These are phyloP conservation scores for Euphorbia tirucalli DNA, from an alignment of 345 rosid species.

Conservation along the genomic window DNA sequence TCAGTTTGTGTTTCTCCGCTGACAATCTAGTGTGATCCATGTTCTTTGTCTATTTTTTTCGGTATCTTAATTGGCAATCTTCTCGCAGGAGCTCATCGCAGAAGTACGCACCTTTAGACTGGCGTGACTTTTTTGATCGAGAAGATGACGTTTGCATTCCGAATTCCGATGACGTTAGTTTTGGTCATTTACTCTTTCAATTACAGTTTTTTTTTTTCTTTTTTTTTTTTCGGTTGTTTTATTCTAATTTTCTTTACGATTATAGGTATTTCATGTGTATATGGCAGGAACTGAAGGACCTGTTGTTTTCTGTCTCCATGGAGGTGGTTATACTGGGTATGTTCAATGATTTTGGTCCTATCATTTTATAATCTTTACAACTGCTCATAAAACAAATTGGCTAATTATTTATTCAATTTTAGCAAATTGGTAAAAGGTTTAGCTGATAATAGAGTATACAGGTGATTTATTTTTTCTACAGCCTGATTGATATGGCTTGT, in stretches of 20 bases:
- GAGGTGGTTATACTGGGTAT: slow-evolving; percentile 95
- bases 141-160: slow-evolving; percentile 73
- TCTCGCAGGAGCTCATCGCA: slow-evolving; percentile 44
- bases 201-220: neutral
- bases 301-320: slow-evolving; percentile 85
- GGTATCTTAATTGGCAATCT: neutral
- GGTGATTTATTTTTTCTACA: neutral
- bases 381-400: neutral
- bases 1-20: slow-evolving; percentile 36
- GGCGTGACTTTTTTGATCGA: slow-evolving; percentile 65
- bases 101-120: slow-evolving; percentile 66
- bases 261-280: slow-evolving; percentile 90
- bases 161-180: slow-evolving; percentile 63
- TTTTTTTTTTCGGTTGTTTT: slow-evolving; percentile 10
- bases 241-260: slow-evolving; percentile 25
- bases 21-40: no score
- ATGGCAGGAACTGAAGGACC: slow-evolving; percentile 89
- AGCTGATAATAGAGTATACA: neutral
- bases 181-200: slow-evolving; percentile 1
- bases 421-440: neutral
- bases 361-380: neutral
- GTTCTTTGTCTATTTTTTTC: no score
- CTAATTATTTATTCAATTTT: neutral
- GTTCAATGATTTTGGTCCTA: neutral
- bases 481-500: neutral